Evolutionary conservation across 495 filamentous ascomycete genomes (phyloP), one percentile per base, ranked within the genome.

Genomic region (Podospora comata): DNA sequence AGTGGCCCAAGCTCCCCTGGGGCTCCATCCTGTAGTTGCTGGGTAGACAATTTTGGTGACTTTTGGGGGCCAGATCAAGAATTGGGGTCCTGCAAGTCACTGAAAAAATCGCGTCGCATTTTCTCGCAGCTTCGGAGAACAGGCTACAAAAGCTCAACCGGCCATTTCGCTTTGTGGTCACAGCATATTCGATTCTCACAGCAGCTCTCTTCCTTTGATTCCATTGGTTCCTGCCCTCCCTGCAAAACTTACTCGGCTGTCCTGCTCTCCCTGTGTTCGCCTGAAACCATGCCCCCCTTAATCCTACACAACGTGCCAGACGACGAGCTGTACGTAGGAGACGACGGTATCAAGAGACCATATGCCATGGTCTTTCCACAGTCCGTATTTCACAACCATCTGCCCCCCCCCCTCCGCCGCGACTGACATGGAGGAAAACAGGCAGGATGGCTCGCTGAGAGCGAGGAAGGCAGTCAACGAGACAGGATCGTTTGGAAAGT

Each of bases 261-360:
- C 59, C 3, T 4, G 4, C 16, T 27, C 27, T 27, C 27, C 28
- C 20, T 28, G 59, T 18, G 15, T 30, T 27, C 39, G 18, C 62
- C 65, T 69, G 65, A 61, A 74, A 70, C 39, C 62, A 87, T 86
- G 85, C 78, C 83, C 44, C 85, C 85, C 58, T 76, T 87, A 57
- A 85, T 87, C 70, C 75, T 87, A 28, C 85, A 87, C 75, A 86
- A 87, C 71, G 85, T 87, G 28, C 84, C 85, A 61, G 84, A 86
- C 69, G 84, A 86, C 32, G 85, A 87, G 71, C 79, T 85, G 16
- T 87, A 86, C 68, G 77, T 83, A 13, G 85, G 85, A 60, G 82
- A 85, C 55, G 85, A 87, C 75, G 85, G 85, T 61, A 73, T 86
- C 60, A 78, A 83, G 67, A 76, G 85, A 67, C 85, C 85, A 16